Evolutionary conservation across 495 filamentous ascomycete species (phyloP).

Genomic region (Penicillium cataractarum): DNA sequence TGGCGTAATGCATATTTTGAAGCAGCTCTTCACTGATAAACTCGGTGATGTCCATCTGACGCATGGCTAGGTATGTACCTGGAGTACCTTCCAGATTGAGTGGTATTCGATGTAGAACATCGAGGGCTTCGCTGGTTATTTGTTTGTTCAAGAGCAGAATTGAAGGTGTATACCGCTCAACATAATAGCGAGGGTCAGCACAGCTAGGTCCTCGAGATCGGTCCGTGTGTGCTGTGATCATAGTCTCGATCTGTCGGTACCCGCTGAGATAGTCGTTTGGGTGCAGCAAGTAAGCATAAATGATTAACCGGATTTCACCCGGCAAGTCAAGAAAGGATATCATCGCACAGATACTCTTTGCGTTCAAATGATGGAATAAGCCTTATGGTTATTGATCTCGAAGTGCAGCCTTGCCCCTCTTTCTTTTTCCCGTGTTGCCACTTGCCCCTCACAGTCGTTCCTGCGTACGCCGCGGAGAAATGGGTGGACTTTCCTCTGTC

Average conservation of each 20-base stretch:
- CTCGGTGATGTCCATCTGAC: slow-evolving; percentile 28
- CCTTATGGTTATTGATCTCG: not conserved
- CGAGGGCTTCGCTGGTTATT: slow-evolving; percentile 24
- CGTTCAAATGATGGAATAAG: not conserved
- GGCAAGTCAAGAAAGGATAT: slow-evolving; percentile 19
- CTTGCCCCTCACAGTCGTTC: slow-evolving; percentile 5
- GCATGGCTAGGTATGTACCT: slow-evolving; percentile 22
- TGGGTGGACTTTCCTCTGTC: slow-evolving; percentile 2
- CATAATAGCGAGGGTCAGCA: slow-evolving; percentile 15
- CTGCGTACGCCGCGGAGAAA: slow-evolving; percentile 4
- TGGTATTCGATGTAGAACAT: slow-evolving; percentile 23
- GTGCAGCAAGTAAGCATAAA: slow-evolving; percentile 19
- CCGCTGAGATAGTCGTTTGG: slow-evolving; percentile 25
- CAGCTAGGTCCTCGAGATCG: slow-evolving; percentile 17
- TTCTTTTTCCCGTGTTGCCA: slow-evolving; percentile 11
- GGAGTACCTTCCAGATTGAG: slow-evolving; percentile 22
- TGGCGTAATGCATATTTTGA: slow-evolving; percentile 18
- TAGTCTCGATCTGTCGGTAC: slow-evolving; percentile 15
- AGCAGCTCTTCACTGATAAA: slow-evolving; percentile 27
- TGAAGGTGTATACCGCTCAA: slow-evolving; percentile 19
- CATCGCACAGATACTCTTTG: not conserved
- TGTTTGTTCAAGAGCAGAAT: slow-evolving; percentile 26
- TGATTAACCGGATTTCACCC: slow-evolving; percentile 19
- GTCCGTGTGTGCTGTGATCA: slow-evolving; percentile 11
- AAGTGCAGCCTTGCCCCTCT: slow-evolving; percentile 3